Conservation (phyloP, 495 filamentous ascomycete species). For the Evansstolkia leycettana region DNA sequence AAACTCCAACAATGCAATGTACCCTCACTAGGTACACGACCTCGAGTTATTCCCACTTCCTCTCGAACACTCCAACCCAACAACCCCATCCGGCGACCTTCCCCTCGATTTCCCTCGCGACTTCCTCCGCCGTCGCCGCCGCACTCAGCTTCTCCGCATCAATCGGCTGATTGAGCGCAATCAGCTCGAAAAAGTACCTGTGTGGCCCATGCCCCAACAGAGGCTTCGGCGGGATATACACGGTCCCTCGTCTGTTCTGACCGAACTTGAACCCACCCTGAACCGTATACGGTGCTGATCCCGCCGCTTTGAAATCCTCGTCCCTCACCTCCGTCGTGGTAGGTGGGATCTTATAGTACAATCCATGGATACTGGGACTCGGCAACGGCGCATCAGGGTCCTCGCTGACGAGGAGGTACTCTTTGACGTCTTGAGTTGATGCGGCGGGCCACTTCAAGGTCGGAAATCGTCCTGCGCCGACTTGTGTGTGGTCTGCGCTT, state of each 20-base stretch:
- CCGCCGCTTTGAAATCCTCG: constrained; percentile 19
- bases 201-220: constrained; percentile 34
- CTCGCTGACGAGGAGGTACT: constrained; percentile 37
- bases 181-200: constrained; percentile 38
- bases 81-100: constrained; percentile 40
- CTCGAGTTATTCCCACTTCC: constrained; percentile 14
- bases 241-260: constrained; percentile 17
- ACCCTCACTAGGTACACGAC: too few species aligned
- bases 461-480: constrained; percentile 30
- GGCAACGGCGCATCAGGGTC: constrained; percentile 39
- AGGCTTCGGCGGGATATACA: constrained; percentile 30
- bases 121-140: constrained; percentile 23
- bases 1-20: too few species aligned
- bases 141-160: constrained; percentile 21
- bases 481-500: constrained; percentile 25
- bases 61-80: constrained; percentile 38
- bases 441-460: constrained; percentile 27
- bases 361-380: constrained; percentile 31
- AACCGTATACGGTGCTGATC: constrained; percentile 11
- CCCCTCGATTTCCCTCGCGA: constrained; percentile 25
- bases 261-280: constrained; percentile 36
- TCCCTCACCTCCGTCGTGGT: constrained; percentile 20
- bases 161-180: constrained; percentile 22
- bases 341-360: constrained; percentile 32
- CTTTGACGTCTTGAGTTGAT: constrained; percentile 19